A percentile compares a stretch with the other conserved stretches of the same genome.
Evolutionary conservation across 768 basidiomycete species (phyloP).

Genomic region (Mrakia gelida): DNA sequence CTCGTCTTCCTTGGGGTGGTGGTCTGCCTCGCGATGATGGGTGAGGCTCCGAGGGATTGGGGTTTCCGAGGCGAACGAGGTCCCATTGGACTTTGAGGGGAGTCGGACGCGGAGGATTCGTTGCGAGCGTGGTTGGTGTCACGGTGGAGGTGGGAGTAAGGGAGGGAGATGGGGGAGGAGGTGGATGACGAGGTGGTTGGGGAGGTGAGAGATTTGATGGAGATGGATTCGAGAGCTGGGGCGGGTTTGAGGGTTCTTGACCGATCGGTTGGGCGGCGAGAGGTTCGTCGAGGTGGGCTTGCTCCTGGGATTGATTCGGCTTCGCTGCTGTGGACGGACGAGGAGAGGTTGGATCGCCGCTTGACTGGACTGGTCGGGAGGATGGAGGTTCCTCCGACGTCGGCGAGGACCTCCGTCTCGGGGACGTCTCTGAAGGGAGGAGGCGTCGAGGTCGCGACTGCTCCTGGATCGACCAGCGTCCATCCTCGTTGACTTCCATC

Average conservation of each 20-base stretch:
- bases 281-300: not conserved
- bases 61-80: conserved; percentile 20
- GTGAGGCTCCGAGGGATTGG: not conserved
- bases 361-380: not conserved
- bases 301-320: not conserved
- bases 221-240: not conserved
- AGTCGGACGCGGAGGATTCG: conserved; percentile 17
- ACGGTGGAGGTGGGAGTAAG: conserved; percentile 8
- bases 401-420: not conserved
- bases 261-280: not conserved
- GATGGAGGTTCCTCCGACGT: not conserved
- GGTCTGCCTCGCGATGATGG: not conserved
- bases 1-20: not conserved
- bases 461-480: conserved; percentile 6
- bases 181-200: not conserved
- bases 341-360: not conserved
- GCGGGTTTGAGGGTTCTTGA: not conserved
- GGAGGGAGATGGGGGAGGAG: not conserved
- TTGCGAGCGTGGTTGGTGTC: not conserved
- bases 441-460: not conserved
- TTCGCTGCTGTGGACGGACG: not conserved
- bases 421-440: not conserved
- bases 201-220: not conserved
- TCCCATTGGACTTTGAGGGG: conserved; percentile 20
- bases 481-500: conserved; percentile 12